phyloP scores from a whole-genome alignment of 2,329 filamentous ascomycete genomes.

The Pseudofabraea citricarpa region DNA sequence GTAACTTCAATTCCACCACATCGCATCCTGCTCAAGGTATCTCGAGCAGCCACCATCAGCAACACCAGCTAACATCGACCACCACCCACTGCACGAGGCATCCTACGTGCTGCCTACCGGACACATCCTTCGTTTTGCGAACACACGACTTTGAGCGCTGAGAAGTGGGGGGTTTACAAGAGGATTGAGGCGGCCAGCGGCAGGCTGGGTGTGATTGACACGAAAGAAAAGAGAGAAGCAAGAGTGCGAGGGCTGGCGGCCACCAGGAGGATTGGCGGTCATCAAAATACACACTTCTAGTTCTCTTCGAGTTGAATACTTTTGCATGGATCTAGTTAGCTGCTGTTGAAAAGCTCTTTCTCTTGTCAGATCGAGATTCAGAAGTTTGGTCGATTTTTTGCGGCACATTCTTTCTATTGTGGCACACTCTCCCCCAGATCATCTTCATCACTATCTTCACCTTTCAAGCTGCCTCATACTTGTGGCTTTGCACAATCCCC shows the following conservation, averaged over 20 bases:
- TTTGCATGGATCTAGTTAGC: slow-evolving; percentile 31
- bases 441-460: slow-evolving; percentile 15
- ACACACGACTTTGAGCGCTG: neutral
- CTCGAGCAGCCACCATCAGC: too few species aligned
- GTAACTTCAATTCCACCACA: too few species aligned
- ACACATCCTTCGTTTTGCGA: too few species aligned
- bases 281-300: slow-evolving; percentile 32
- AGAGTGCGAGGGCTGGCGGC: slow-evolving; percentile 14
- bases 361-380: slow-evolving; percentile 17
- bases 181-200: slow-evolving; percentile 15
- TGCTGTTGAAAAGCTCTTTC: slow-evolving; percentile 24
- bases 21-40: too few species aligned
- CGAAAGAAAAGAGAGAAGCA: slow-evolving; percentile 6
- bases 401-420: slow-evolving; percentile 20
- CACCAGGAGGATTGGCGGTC: slow-evolving; percentile 23
- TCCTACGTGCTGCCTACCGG: too few species aligned
- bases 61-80: too few species aligned
- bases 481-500: slow-evolving; percentile 28
- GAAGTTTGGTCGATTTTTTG: slow-evolving; percentile 19
- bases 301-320: slow-evolving; percentile 29
- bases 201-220: slow-evolving; percentile 16
- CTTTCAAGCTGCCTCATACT: slow-evolving; percentile 16
- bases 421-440: slow-evolving; percentile 9
- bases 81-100: too few species aligned
- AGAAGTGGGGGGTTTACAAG: neutral